A percentile compares a stretch with the other conserved stretches of the same genome.
phyloP scores from a whole-genome alignment of 208 protist species.

The Phytomonas francai region DNA sequence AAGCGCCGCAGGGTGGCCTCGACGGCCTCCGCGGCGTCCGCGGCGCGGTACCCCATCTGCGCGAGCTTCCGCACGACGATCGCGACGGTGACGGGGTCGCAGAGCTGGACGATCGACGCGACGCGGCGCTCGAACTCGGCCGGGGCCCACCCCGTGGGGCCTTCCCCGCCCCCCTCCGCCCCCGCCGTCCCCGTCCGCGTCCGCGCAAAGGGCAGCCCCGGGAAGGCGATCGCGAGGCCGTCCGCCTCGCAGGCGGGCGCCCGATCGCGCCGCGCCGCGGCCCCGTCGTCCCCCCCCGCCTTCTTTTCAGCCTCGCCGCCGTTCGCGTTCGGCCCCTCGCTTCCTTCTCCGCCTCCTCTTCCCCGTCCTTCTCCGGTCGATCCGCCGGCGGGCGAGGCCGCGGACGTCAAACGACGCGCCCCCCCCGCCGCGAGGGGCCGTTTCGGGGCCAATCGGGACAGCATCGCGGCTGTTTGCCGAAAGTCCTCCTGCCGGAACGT shows the following conservation, averaged over 20 bases:
- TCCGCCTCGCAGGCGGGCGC: not conserved
- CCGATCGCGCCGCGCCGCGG: too few species aligned
- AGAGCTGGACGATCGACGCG: constrained; percentile 66
- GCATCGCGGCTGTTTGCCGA: constrained; percentile 44
- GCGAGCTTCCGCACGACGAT: constrained; percentile 74
- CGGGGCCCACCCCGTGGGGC: constrained; percentile 17
- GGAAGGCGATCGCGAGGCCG: constrained; percentile 14
- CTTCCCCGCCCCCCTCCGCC: constrained; percentile 7
- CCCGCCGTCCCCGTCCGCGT: not conserved
- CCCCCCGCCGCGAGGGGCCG: too few species aligned
- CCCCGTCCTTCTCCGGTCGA: too few species aligned
- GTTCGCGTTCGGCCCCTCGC: too few species aligned
- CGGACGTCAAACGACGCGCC: not conserved
- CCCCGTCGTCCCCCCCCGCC: too few species aligned
- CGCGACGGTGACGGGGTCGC: constrained; percentile 68
- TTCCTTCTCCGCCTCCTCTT: too few species aligned
- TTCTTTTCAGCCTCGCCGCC: too few species aligned
- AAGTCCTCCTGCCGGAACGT: constrained; percentile 34
- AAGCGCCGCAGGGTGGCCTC: constrained; percentile 55
- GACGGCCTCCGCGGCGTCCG: constrained; percentile 26
- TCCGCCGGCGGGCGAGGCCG: too few species aligned
- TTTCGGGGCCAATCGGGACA: constrained; percentile 14
- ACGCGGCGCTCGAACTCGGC: constrained; percentile 49
- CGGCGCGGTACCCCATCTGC: constrained; percentile 50
- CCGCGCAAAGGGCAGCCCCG: constrained; percentile 8